Conservation (phyloP, 2,329 filamentous ascomycete genomes). For the Hymenoscyphus occultus region DNA sequence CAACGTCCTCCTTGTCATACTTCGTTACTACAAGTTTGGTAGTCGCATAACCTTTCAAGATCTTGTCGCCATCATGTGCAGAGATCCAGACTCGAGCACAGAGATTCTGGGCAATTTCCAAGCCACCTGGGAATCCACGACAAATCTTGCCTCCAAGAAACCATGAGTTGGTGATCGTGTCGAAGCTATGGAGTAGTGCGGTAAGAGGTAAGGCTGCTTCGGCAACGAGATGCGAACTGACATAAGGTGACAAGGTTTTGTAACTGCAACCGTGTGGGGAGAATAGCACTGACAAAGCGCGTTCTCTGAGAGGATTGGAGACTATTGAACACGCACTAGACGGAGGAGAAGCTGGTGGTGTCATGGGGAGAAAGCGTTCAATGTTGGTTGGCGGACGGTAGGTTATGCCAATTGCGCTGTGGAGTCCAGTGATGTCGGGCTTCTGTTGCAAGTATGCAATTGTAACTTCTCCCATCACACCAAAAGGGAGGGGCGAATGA, state of each 20-base stretch:
- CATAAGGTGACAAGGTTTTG: slow-evolving; percentile 52
- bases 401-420: slow-evolving; percentile 69
- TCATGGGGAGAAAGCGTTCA: slow-evolving; percentile 13
- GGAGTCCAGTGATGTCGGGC: slow-evolving; percentile 57
- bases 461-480: slow-evolving; percentile 64
- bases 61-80: slow-evolving; percentile 59
- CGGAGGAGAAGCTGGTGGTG: slow-evolving; percentile 27
- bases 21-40: slow-evolving; percentile 47
- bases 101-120: slow-evolving; percentile 52
- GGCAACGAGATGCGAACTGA: slow-evolving; percentile 52
- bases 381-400: slow-evolving; percentile 50
- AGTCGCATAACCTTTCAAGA: slow-evolving; percentile 50
- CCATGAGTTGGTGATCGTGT: slow-evolving; percentile 57
- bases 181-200: slow-evolving; percentile 62
- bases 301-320: slow-evolving; percentile 38
- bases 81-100: slow-evolving; percentile 58
- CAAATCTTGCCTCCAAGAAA: slow-evolving; percentile 59
- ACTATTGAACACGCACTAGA: slow-evolving; percentile 26
- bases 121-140: slow-evolving; percentile 53
- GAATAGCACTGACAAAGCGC: slow-evolving; percentile 59
- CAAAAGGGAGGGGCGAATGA: slow-evolving; percentile 49
- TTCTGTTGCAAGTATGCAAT: slow-evolving; percentile 64
- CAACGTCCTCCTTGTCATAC: slow-evolving; percentile 46
- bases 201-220: slow-evolving; percentile 60
- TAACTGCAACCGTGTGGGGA: slow-evolving; percentile 62